Conservation (phyloP, 1,284 basidiomycete genomes). For the Inonotus obliquus region DNA sequence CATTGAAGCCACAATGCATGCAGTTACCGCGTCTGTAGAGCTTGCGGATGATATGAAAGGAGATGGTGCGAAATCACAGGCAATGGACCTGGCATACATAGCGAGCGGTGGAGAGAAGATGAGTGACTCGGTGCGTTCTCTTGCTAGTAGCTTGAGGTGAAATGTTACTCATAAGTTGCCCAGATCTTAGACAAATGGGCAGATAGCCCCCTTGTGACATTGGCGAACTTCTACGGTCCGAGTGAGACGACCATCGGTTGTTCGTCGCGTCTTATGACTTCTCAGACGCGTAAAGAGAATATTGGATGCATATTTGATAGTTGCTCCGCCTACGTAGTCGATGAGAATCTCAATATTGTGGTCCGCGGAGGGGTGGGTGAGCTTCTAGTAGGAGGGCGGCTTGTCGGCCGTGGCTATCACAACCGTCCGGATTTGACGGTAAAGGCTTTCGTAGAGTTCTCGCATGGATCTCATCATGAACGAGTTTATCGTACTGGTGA, state of each 20-base stretch:
- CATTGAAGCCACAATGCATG: conserved; percentile 47
- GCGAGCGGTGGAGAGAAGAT: conserved; percentile 52
- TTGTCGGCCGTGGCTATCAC: conserved; percentile 50
- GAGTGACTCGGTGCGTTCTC: conserved; percentile 40
- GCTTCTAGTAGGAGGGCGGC: conserved; percentile 45
- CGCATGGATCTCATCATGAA: conserved; percentile 26
- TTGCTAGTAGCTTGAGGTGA: neutral
- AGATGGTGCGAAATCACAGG: conserved; percentile 22
- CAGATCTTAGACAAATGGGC: conserved; percentile 51
- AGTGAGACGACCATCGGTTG: conserved; percentile 50
- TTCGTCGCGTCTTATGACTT: conserved; percentile 41
- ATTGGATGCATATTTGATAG: conserved; percentile 38
- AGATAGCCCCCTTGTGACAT: conserved; percentile 37
- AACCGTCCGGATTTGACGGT: conserved; percentile 40
- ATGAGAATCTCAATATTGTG: conserved; percentile 36
- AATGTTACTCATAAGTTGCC: neutral
- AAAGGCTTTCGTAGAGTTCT: conserved; percentile 45
- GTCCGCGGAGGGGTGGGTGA: conserved; percentile 46
- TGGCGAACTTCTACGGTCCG: conserved; percentile 50
- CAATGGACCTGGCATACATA: conserved; percentile 39
- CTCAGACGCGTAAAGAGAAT: conserved; percentile 38
- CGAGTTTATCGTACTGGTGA: conserved; percentile 49
- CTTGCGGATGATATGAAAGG: neutral
- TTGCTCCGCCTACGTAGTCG: conserved; percentile 36
- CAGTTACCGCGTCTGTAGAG: conserved; percentile 27